Base-by-base conservation (phyloP, 805 yeast species). In the Candida patagonica region DNA sequence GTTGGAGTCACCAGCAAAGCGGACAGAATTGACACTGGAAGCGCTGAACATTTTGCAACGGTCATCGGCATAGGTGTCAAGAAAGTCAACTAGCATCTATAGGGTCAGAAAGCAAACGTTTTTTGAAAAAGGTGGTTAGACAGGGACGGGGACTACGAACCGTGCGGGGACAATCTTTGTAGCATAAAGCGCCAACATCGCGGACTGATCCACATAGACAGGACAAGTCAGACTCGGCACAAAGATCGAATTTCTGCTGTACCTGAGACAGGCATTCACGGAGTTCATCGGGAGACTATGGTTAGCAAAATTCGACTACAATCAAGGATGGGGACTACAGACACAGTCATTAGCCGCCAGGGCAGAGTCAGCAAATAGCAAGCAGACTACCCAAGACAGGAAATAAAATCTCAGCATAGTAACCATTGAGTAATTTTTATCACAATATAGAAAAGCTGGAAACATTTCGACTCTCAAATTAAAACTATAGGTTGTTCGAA, bases 1-100 rank as follows among this genome's bases (percentile, higher is more conserved):
- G 6, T 36, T 35, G 13, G 35, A 34, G 25, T 47, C 49, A 6
- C 49, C 50, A 13, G 35, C 44, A 36, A 47, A 47, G 22, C 50
- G 35, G 31, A 42, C 41, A 12, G 44, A 34, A 17, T 43, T 47
- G n/a, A 39, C 29, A 16, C 26, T 17, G 19, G 25, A 10, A 12
- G 21, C 24, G 13, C 26, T 25, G 13, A 38, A 23, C 21, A 38
- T 30, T 19, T 32, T 24, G 40, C 43, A 45, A 5, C 35, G 22
- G 12, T 38, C 41, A 29, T 30, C 32, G 20, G 41, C 33, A 24
- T 31, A 30, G 6, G 40, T 32, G 9, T 38, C 41, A 9, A 42
- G 21, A 31, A n/a, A 31, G 24, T 31, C 35, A 16, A 31, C 35
- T 8, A 31, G n/a, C 35, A 31, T 31, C 35, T 31, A 4, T n/a